Base-by-base conservation (phyloP, 306 rosid genomes). In the Medicago arabica region DNA sequence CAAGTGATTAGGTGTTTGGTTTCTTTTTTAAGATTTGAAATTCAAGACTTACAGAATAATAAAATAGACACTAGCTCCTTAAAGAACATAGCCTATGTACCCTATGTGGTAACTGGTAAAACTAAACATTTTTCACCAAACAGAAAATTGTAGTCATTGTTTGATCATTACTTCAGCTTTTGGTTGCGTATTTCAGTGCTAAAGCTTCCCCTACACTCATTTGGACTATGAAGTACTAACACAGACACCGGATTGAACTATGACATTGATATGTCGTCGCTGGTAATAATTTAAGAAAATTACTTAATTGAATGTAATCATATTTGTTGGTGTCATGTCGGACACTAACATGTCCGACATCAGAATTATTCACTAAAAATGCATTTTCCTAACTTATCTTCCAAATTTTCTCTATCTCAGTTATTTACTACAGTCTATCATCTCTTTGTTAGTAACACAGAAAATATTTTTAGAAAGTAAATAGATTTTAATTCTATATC, bases 131-230 rank as follows among this genome's bases (percentile, higher is more conserved):
- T 54, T 55, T 54, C 44, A 16, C 49, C 40, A 67, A 41, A 43
- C 68, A 68, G 60, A 59, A 57, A 77, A 43, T 57, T 12, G 38
- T 28, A 43, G 41, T 31, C 40, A 23, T 43, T 9, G 46, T 60
- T 70, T 70, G 69, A 18, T 44, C 10, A 69, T 58, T 16, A 18
- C 61, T 68, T 59, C 63, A 46, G 21, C 14, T 65, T 19, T 50
- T 40, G 13, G 65, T 19, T 64, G 80, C 21, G 14, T 65, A n/a
- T 39, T 41, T 50, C 79, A 64, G n/a, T 18, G 38, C 65, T 75
- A 18, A 15, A 38, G 54, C 19, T 47, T 64, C 41, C 46, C 57
- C 59, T 67, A 40, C 58, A 43, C 49, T 58, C 25, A 25, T 11
- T 38, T 46, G 51, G 51, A 46, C 51, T 43, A 10, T 43, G 7